phyloP scores from a whole-genome alignment of 2,329 filamentous ascomycete genomes.

The Nothopassalora personata region DNA sequence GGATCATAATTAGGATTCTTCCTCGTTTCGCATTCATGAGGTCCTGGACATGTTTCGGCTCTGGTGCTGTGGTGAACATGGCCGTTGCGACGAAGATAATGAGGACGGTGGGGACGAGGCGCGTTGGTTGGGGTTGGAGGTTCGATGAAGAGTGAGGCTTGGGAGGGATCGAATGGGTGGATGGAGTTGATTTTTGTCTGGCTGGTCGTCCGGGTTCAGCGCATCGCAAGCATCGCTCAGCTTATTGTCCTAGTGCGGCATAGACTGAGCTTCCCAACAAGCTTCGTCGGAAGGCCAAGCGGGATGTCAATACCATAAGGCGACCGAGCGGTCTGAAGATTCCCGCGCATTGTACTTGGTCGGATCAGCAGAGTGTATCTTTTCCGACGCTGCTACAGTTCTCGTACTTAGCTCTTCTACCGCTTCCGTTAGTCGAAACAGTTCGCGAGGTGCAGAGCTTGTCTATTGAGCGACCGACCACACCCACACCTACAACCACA shows the following conservation, averaged over 20 bases:
- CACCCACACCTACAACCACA: too few relatives aligned
- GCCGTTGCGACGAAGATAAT: too few relatives aligned
- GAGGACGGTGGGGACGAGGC: too few relatives aligned
- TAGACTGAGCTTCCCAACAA: constrained; percentile 42
- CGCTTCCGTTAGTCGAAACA: constrained; percentile 82
- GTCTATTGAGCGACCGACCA: too few relatives aligned
- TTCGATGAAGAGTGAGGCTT: too few relatives aligned
- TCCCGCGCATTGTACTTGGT: neutral
- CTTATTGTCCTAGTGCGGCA: constrained; percentile 39
- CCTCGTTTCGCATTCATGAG: too few relatives aligned
- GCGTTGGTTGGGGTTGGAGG: too few relatives aligned
- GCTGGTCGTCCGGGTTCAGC: constrained; percentile 60
- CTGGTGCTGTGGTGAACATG: too few relatives aligned
- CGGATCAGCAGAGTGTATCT: constrained; percentile 40
- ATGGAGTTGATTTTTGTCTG: too few relatives aligned
- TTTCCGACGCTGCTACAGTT: constrained; percentile 58
- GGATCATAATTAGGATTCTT: too few relatives aligned
- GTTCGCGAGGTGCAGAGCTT: constrained; percentile 82
- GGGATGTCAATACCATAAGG: constrained; percentile 51
- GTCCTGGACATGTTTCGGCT: too few relatives aligned
- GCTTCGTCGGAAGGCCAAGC: constrained; percentile 57
- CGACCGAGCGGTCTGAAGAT: constrained; percentile 17
- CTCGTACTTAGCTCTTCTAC: constrained; percentile 58
- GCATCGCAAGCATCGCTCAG: constrained; percentile 53
- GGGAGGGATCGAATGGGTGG: too few relatives aligned